Evolutionary conservation across 1,284 basidiomycete genomes (phyloP), one percentile per base, ranked within the genome.

Genomic region (Austroboletus niveus): DNA sequence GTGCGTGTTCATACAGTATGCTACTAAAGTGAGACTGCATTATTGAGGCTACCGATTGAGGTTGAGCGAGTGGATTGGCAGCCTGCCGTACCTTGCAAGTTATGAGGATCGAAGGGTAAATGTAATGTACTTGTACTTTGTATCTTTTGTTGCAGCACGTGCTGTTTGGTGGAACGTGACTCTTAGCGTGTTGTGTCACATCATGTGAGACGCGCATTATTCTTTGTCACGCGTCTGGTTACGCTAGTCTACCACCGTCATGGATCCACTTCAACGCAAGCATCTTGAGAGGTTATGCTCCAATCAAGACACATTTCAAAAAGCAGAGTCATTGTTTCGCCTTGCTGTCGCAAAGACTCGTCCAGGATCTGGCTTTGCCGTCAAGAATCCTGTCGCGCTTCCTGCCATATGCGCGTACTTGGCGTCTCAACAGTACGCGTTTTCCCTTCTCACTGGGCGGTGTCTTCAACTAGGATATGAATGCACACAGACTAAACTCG

Each of bases 51-150:
- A 74, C 82, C 36, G 75, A 83, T 60, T 81, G 79, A 64, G 62
- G 73, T 87, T 40, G 83, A 86, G 63, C 76, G 84, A 11, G 78
- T 87, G 42, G 81, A 85, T 61, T 87, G 85, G 85, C 76, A 85
- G 52, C 76, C 82, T 34, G 66, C 14, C 58, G 22, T 24, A 24
- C 22, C 22, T 24, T 24, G 22, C 22, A 24, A 24, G 22, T 24
- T 24, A 24, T 24, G 22, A 24, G 5, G 22, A 5, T 24, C 22
- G 22, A 5, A 24, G 22, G 5, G 22, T 24, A 24, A 24, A 24
- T 24, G 22, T 24, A 24, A 24, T 24, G 22, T 5, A 24, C 22
- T 24, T 24, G 22, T 24, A 24, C 22, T 24, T 24, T 24, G 22
- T 24, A 24, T 24, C 3, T 24, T 24, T 24, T 24, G 22, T 24